These are phyloP conservation scores for Chaetomiaceae sp. DNA, from an alignment of 2,329 filamentous ascomycete genomes.

Conservation along the genomic window DNA sequence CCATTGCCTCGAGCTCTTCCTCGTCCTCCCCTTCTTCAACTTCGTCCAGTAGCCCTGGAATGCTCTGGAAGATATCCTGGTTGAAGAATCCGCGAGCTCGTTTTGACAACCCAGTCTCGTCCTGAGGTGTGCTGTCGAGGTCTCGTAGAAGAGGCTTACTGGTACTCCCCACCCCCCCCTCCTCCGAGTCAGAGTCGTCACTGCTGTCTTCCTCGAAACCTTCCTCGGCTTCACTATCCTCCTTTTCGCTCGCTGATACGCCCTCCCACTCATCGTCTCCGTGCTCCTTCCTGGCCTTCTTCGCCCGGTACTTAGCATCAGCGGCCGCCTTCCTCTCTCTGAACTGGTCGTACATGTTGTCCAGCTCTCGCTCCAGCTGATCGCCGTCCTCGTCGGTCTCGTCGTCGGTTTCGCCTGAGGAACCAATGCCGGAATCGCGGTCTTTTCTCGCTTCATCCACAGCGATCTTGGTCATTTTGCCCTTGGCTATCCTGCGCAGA, in stretches of 20 bases:
- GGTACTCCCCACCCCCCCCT: slow-evolving; percentile 34
- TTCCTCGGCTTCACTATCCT: slow-evolving; percentile 51
- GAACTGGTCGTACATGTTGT: slow-evolving; percentile 82
- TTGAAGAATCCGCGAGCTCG: slow-evolving; percentile 86
- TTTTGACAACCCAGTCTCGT: slow-evolving; percentile 66
- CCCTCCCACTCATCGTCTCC: slow-evolving; percentile 91
- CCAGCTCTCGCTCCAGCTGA: slow-evolving; percentile 75
- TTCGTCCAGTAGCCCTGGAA: slow-evolving; percentile 61
- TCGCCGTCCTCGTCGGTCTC: slow-evolving; percentile 78
- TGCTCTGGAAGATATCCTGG: slow-evolving; percentile 87
- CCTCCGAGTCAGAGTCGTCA: slow-evolving; percentile 58
- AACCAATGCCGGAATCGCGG: slow-evolving; percentile 55
- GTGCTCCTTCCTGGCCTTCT: slow-evolving; percentile 76
- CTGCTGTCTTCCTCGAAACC: slow-evolving; percentile 59
- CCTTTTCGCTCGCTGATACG: slow-evolving; percentile 64
- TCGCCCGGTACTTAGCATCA: slow-evolving; percentile 86
- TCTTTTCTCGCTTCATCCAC: slow-evolving; percentile 55
- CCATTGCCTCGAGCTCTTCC: slow-evolving; percentile 29
- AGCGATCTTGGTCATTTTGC: slow-evolving; percentile 69
- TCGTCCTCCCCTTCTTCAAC: slow-evolving; percentile 35
- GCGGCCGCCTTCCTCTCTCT: slow-evolving; percentile 71
- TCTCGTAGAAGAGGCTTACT: slow-evolving; percentile 56
- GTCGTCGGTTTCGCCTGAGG: slow-evolving; percentile 52
- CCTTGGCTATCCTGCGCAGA: slow-evolving; percentile 64
- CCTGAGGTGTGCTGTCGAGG: slow-evolving; percentile 50